Evolutionary conservation across 805 yeast genomes (phyloP).

Genomic region (Phaffomyces thermotolerans): DNA sequence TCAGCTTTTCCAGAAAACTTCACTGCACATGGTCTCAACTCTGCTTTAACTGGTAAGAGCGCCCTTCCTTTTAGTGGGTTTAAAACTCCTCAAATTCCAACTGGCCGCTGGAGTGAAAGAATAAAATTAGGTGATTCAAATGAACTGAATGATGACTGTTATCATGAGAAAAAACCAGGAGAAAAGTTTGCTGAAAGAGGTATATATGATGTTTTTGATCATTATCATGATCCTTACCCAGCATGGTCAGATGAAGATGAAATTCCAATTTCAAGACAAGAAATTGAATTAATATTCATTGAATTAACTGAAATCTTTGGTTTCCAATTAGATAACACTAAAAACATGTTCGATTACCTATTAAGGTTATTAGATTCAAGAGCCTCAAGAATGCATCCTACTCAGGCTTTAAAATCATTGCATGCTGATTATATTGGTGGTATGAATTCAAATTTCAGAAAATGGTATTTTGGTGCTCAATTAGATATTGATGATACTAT

Average conservation of each 20-base stretch:
- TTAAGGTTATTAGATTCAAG: conserved; percentile 60
- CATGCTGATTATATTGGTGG: conserved; percentile 79
- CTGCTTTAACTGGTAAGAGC: conserved; percentile 25
- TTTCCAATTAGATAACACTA: conserved; percentile 58
- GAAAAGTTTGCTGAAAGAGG: conserved; percentile 34
- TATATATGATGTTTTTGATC: conserved; percentile 36
- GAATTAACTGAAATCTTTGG: conserved; percentile 52
- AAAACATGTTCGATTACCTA: conserved; percentile 60
- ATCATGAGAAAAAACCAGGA: conserved; percentile 22
- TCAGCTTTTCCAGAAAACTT: conserved; percentile 7
- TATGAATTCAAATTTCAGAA: conserved; percentile 54
- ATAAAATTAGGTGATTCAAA: conserved; percentile 28
- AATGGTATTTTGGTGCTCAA: conserved; percentile 73
- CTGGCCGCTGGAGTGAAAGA: conserved; percentile 51
- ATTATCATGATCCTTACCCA: conserved; percentile 43
- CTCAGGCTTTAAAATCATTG: conserved; percentile 46
- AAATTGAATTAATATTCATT: conserved; percentile 50
- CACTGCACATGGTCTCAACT: conserved; percentile 16
- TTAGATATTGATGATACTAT: conserved; percentile 51
- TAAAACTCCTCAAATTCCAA: conserved; percentile 88
- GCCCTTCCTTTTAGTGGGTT: conserved; percentile 83
- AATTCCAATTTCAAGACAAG: conserved; percentile 43
- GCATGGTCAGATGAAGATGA: conserved; percentile 37
- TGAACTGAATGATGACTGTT: conserved; percentile 13
- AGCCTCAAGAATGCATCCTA: conserved; percentile 55